Evolutionary conservation across 1,139 yeast genomes (phyloP).

Genomic region (Taphrina populina): DNA sequence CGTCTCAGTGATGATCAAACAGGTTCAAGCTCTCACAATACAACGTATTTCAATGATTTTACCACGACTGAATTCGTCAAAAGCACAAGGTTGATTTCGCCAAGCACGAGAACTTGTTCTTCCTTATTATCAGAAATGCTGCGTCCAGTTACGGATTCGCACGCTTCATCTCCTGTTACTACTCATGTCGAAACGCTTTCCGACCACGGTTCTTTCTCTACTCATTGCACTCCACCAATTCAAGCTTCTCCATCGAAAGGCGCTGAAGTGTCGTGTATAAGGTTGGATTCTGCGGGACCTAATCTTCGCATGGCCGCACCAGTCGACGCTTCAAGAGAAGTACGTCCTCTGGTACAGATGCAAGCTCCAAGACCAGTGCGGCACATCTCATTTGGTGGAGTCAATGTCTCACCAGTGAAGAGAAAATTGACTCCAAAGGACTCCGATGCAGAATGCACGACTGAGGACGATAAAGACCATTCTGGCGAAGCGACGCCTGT

Average conservation of each 20-base stretch:
- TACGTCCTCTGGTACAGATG: not conserved
- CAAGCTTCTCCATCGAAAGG: slow-evolving; percentile 17
- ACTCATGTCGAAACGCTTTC: slow-evolving; percentile 24
- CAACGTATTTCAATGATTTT: slow-evolving; percentile 19
- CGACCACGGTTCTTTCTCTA: slow-evolving; percentile 25
- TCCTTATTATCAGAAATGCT: slow-evolving; percentile 25
- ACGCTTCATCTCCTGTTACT: slow-evolving; percentile 12
- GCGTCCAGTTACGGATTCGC: slow-evolving; percentile 5
- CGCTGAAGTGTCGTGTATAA: not conserved
- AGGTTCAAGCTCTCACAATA: slow-evolving; percentile 6
- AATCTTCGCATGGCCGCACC: not conserved
- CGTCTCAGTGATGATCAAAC: slow-evolving; percentile 1
- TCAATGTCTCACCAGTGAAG: not conserved
- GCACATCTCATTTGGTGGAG: slow-evolving; percentile 15
- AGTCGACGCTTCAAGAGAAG: not conserved
- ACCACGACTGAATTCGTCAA: slow-evolving; percentile 12
- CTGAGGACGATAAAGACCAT: not conserved
- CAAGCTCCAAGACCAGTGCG: not conserved
- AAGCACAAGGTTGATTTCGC: no score
- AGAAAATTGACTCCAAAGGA: not conserved
- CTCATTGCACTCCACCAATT: slow-evolving; percentile 25
- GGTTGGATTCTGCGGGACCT: not conserved
- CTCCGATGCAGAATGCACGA: not conserved
- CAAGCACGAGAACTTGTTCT: slow-evolving; percentile 29
- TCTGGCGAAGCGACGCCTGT: slow-evolving; percentile 16